phyloP scores from a whole-genome alignment of 345 rosid genomes.

The Eucalyptus sp. region DNA sequence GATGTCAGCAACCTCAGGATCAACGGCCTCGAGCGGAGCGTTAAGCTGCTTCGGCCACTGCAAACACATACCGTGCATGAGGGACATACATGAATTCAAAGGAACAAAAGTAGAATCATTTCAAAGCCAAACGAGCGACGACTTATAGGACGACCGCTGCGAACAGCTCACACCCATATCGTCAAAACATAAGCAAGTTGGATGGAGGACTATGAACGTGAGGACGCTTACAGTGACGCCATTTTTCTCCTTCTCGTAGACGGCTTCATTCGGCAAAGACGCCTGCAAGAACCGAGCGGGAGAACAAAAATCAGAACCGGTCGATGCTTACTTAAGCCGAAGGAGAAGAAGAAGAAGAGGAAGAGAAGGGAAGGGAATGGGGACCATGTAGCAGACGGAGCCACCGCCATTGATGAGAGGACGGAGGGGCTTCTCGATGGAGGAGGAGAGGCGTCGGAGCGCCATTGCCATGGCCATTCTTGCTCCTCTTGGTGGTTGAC shows the following conservation, averaged over 20 bases:
- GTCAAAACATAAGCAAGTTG: not conserved
- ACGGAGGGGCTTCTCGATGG: slow-evolving; percentile 64
- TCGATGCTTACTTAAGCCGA: not conserved
- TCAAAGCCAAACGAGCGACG: not conserved
- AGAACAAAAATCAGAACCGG: not conserved
- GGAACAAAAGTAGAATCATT: not conserved
- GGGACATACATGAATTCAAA: not conserved
- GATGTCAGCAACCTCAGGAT: slow-evolving; percentile 91
- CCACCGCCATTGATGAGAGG: slow-evolving; percentile 63
- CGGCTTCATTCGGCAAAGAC: slow-evolving; percentile 90
- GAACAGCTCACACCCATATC: not conserved
- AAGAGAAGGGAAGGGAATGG: not conserved
- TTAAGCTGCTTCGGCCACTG: slow-evolving; percentile 99
- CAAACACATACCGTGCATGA: not conserved
- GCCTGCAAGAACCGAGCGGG: slow-evolving; percentile 34
- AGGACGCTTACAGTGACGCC: slow-evolving; percentile 48
- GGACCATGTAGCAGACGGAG: slow-evolving; percentile 48
- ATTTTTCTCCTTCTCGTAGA: slow-evolving; percentile 76
- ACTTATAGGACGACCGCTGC: not conserved
- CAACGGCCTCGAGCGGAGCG: slow-evolving; percentile 80
- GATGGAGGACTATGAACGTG: not conserved
- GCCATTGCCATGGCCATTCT: slow-evolving; percentile 92
- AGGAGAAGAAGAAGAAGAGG: not conserved
- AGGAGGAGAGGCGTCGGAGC: slow-evolving; percentile 87
- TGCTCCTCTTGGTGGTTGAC: not conserved